A percentile compares a stretch with the other conserved stretches of the same genome.
Evolutionary conservation across 331 rosid species (phyloP).

Genomic region (Pyracantha coccinea): DNA sequence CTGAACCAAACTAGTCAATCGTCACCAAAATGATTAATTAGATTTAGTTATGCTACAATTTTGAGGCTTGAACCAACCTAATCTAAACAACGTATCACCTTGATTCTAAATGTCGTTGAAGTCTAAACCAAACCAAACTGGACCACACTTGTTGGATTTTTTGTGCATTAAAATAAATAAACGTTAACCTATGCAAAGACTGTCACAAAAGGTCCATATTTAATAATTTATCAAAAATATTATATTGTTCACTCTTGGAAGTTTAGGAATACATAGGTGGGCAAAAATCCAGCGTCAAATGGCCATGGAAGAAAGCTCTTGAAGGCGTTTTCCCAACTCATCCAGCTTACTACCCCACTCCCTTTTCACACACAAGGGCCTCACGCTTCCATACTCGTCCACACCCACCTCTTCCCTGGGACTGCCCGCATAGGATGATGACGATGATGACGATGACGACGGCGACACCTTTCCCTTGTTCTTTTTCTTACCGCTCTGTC

Average conservation of each 20-base stretch:
- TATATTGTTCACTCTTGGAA: background rate
- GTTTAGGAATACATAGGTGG: background rate
- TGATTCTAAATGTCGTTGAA: too few species aligned
- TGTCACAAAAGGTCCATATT: too few species aligned
- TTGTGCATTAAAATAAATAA: background rate
- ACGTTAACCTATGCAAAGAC: background rate
- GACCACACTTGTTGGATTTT: background rate
- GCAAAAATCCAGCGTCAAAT: conserved; percentile 14
- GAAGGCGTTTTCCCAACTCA: conserved; percentile 52
- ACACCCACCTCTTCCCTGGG: conserved; percentile 11
- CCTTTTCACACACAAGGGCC: conserved; percentile 35
- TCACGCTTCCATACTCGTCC: conserved; percentile 26
- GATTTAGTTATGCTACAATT: too few species aligned
- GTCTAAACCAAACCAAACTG: too few species aligned
- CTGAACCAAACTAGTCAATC: too few species aligned
- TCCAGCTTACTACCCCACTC: conserved; percentile 47
- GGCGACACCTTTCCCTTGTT: conserved; percentile 3
- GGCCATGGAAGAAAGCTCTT: conserved; percentile 39
- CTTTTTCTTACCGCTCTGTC: conserved; percentile 5
- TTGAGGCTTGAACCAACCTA: too few species aligned
- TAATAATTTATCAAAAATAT: too few species aligned
- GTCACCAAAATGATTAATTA: too few species aligned
- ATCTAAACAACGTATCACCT: background rate
- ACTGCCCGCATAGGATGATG: conserved; percentile 23
- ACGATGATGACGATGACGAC: background rate